Base-by-base conservation (phyloP, 1,139 yeast genomes). In the Candida glucosophila region DNA sequence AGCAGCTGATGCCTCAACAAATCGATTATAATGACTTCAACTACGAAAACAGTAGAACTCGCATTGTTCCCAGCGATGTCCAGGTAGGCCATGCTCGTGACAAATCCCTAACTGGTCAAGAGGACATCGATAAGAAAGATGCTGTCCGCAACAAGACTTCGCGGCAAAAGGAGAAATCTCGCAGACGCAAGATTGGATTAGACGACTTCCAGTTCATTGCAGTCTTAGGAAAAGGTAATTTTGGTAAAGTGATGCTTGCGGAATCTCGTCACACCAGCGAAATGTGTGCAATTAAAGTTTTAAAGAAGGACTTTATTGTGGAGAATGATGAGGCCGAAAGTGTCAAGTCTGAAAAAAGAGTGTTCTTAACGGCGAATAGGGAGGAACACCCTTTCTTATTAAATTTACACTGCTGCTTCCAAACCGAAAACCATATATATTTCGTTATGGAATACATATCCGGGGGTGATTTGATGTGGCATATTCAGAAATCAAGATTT, bases 401-500 rank as follows among this genome's bases (percentile, higher is more conserved):
- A 41, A 86, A 85, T 44, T 62, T 92, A 36, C 93, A 80, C 48
- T 92, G 96, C 43, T 86, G 97, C 47, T 90, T 90, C 71, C 99
- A 90, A 58, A 90, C 98, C 0, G 98, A 92, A 42, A 88, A 92
- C 50, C 74, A 98, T 48, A 82, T 90, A 23, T 90, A 92, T 54
- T 90, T 92, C 56, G 98, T 93, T 9, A 90, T 90, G 98, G 98
- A 90, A 52, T 90, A 86, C 47, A 79, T 90, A 28, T 77, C 93
- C 8, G 99, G 98, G 30, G 99, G 99, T 50, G 99, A 90, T 59
- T 70, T 90, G 47, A 90, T 90, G 98, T 86, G 96, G 94, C 99
- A 90, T 51, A 92, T 90, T 43, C 98, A 90, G 52, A 85, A 85
- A 47, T 82, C 83, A 30, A 69, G 92, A 43, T 81, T 90, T 47